phyloP scores from a whole-genome alignment of 176 grass and related monocot genomes.

The Paspalum vaginatum region DNA sequence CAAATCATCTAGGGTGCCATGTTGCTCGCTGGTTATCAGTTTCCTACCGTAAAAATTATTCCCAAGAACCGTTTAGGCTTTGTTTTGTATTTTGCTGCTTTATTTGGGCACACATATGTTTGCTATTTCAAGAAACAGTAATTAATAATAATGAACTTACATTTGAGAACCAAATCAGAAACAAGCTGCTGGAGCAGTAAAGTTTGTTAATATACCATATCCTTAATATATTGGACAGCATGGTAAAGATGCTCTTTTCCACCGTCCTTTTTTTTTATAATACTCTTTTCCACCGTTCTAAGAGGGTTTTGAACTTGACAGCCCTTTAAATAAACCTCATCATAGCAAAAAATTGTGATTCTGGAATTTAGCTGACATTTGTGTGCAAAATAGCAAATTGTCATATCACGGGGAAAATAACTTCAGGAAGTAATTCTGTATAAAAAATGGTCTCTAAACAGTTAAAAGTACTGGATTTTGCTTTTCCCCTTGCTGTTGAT shows the following conservation, averaged over 20 bases:
- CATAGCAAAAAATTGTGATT: background rate
- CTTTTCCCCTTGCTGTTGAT: background rate
- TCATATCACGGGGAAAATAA: background rate
- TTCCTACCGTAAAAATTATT: background rate
- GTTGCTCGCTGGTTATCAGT: background rate
- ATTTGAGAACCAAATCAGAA: background rate
- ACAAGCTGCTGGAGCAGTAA: background rate
- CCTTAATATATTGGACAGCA: background rate
- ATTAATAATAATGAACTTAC: background rate
- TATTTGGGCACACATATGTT: background rate
- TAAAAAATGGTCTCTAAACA: background rate
- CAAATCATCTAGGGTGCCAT: background rate
- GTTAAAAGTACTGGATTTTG: background rate
- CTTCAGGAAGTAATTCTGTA: background rate
- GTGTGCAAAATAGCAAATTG: background rate
- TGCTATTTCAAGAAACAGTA: background rate
- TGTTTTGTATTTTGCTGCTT: background rate
- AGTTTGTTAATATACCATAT: background rate
- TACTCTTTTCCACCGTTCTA: background rate
- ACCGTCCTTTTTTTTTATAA: too few relatives aligned
- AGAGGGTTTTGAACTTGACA: background rate
- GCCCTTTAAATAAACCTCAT: background rate
- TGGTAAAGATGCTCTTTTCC: background rate
- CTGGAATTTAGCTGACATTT: background rate
- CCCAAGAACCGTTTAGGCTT: background rate